phyloP scores from a whole-genome alignment of 805 yeast species.

The Wickerhamomyces chaumierensis region DNA sequence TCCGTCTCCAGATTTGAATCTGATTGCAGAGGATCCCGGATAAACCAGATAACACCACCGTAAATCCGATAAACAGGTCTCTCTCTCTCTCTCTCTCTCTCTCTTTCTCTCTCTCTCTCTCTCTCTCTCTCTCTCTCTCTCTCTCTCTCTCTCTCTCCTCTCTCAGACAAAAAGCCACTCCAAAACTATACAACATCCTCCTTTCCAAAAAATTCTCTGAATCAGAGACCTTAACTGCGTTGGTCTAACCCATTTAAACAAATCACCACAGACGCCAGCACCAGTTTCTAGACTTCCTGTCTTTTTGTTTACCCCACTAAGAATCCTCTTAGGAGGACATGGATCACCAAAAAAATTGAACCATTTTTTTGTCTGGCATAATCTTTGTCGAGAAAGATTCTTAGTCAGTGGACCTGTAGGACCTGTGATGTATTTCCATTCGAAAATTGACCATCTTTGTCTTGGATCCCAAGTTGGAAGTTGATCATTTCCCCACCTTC shows the following conservation, averaged over 20 bases:
- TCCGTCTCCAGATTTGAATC: too few species aligned
- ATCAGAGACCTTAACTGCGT: conserved; percentile 35
- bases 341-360: conserved; percentile 73
- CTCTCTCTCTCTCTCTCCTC: too few species aligned
- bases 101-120: too few species aligned
- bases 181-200: conserved; percentile 43
- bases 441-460: conserved; percentile 80
- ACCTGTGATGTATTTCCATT: conserved; percentile 85
- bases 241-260: conserved; percentile 44
- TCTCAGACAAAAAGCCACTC: conserved; percentile 36
- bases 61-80: too few species aligned
- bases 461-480: conserved; percentile 59
- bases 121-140: too few species aligned
- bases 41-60: too few species aligned
- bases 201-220: conserved; percentile 48
- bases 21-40: too few species aligned
- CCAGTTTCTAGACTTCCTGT: conserved; percentile 80
- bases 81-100: too few species aligned
- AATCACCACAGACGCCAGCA: conserved; percentile 54
- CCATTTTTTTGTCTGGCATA: conserved; percentile 86
- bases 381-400: conserved; percentile 52
- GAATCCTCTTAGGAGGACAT: conserved; percentile 63
- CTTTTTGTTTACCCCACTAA: conserved; percentile 26
- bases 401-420: conserved; percentile 85
- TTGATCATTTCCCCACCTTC: conserved; percentile 87